Evolutionary conservation across 2,329 filamentous ascomycete species (phyloP), one percentile per base, ranked within the genome.

Genomic region (Huntiella decipiens): DNA sequence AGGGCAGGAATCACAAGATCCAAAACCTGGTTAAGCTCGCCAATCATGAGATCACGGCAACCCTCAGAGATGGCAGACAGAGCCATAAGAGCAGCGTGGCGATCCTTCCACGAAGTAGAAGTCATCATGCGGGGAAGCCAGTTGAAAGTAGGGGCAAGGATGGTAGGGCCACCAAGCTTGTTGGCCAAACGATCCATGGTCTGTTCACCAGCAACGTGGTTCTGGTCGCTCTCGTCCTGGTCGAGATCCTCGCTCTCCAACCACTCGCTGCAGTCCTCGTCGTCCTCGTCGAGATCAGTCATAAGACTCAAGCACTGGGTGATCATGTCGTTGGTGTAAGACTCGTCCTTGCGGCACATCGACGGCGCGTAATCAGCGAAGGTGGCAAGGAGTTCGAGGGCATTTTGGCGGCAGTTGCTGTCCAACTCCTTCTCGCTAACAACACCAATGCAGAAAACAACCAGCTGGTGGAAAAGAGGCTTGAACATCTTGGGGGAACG

Each of bases 81-180:
- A 17, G 91, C 91, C 91, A 98, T 98, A 44, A 98, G 73, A 40
- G 91, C 91, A 31, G 91, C 91, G 61, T 98, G 91, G 51, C 88
- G 77, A 61, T 98, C 91, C 57, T 84, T 78, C 91, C 91, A 98
- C 28, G 85, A 77, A 55, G 83, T 80, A 1, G 91, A 96, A 45
- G 79, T 84, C 78, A 96, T 92, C 91, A 98, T 98, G 52, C 86
- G 75, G 7, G 91, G 91, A 35, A 98, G 76, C 91, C 91, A 98
- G 60, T 82, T 81, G 64, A 96, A 98, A 0, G 88, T 96, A 1
- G 87, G 87, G 28, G 83, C 83, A 15, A 98, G 68, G 48, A 98
- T 82, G n/a, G 82, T 79, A 56, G 83, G 72, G n/a, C 91, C 91
- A 48, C 91, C 91, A 33, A 98, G 79, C 63, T 94, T 95, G 68